phyloP scores from a whole-genome alignment of 495 filamentous ascomycete genomes.

The Hapsidospora chrysogenum region DNA sequence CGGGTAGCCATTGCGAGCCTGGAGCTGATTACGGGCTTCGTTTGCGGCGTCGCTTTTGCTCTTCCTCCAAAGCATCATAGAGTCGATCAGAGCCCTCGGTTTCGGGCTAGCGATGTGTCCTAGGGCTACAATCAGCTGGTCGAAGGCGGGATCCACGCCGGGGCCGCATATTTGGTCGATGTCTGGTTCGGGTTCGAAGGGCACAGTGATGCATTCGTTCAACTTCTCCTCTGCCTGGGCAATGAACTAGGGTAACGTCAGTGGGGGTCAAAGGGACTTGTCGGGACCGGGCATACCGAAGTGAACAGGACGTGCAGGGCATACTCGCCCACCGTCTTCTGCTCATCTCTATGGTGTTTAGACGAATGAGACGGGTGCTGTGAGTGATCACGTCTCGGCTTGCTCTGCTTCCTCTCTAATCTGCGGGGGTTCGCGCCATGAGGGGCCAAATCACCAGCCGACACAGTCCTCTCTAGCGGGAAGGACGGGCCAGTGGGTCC shows the following conservation, averaged over 20 bases:
- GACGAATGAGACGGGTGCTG: conserved; percentile 77
- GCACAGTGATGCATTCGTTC: conserved; percentile 58
- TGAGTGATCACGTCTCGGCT: conserved; percentile 47
- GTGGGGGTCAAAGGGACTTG: no score
- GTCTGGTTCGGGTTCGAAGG: conserved; percentile 57
- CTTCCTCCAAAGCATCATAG: conserved; percentile 94
- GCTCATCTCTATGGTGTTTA: conserved; percentile 51
- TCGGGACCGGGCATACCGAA: conserved; percentile 50
- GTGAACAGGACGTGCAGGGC: conserved; percentile 93
- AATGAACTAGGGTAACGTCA: conserved; percentile 44
- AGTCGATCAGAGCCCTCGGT: conserved; percentile 89
- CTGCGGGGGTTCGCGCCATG: conserved; percentile 23
- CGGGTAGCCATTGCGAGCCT: conserved; percentile 25
- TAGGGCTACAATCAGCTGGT: conserved; percentile 83
- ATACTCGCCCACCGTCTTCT: conserved; percentile 90
- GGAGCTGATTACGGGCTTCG: conserved; percentile 38
- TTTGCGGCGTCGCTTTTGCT: conserved; percentile 77
- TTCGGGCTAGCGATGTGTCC: conserved; percentile 88
- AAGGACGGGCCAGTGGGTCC: background rate
- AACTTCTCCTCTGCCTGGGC: conserved; percentile 89
- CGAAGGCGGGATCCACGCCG: conserved; percentile 77
- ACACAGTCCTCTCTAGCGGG: conserved; percentile 20
- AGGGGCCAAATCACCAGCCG: conserved; percentile 8
- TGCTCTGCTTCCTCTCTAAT: conserved; percentile 49
- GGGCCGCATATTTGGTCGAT: conserved; percentile 83